Conservation (phyloP, 2,329 filamentous ascomycete genomes). For the Aureobasidium melanogenum region DNA sequence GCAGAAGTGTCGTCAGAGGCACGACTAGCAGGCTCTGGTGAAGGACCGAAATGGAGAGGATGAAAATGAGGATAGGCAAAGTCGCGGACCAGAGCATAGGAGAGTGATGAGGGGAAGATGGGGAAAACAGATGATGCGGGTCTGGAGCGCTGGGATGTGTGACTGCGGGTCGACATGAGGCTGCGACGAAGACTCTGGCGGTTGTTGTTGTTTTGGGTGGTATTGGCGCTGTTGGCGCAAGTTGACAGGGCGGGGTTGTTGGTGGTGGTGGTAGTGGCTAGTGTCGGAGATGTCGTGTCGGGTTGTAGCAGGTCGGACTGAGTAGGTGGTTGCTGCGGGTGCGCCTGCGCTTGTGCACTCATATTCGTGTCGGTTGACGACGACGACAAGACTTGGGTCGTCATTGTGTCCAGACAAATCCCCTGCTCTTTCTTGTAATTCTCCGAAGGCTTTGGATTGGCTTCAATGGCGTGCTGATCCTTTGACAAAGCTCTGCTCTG, state of each 20-base stretch:
- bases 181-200: conserved; percentile 3
- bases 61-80: conserved; percentile 82
- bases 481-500: neutral
- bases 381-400: conserved; percentile 1
- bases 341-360: conserved; percentile 3
- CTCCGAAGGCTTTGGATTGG: neutral
- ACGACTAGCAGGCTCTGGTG: conserved; percentile 45
- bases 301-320: conserved; percentile 6
- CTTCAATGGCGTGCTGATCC: neutral
- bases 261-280: neutral
- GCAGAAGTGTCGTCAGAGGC: conserved; percentile 60
- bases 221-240: neutral
- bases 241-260: neutral
- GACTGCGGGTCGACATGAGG: conserved; percentile 9
- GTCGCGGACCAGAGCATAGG: conserved; percentile 87
- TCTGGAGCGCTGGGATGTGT: conserved; percentile 10
- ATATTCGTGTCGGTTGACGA: neutral
- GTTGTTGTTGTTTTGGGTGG: neutral
- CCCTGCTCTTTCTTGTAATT: conserved; percentile 11
- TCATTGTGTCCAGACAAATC: neutral
- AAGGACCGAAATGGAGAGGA: conserved; percentile 89
- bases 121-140: conserved; percentile 51
- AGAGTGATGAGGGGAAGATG: conserved; percentile 72
- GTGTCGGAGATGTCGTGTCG: conserved; percentile 1
- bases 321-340: neutral